A percentile compares a stretch with the other conserved stretches of the same genome.
phyloP scores from a whole-genome alignment of 768 basidiomycete species.

The Bullera alba region DNA sequence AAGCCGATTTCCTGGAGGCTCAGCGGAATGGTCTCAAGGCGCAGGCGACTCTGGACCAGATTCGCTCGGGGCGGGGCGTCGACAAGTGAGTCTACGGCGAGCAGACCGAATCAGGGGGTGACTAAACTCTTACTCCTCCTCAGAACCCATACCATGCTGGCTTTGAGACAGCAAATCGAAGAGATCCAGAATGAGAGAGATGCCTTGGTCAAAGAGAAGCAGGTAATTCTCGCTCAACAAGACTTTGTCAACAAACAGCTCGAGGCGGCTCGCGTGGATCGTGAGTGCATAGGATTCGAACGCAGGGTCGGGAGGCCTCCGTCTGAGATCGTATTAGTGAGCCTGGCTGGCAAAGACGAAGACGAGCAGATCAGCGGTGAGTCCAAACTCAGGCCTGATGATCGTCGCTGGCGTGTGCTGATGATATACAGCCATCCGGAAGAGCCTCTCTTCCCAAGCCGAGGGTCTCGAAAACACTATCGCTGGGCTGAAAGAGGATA shows the following conservation, averaged over 20 bases:
- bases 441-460: constrained; percentile 85
- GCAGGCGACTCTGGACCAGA: constrained; percentile 77
- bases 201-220: constrained; percentile 58
- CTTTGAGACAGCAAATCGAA: constrained; percentile 71
- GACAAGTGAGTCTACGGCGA: constrained; percentile 58
- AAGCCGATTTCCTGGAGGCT: constrained; percentile 73
- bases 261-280: constrained; percentile 45
- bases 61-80: constrained; percentile 72
- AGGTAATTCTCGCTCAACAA: constrained; percentile 64
- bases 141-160: constrained; percentile 54
- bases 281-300: background rate
- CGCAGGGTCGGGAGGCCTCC: background rate
- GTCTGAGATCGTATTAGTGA: constrained; percentile 53
- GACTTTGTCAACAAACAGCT: constrained; percentile 62
- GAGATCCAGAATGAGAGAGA: constrained; percentile 81
- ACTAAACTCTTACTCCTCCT: background rate
- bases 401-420: no score
- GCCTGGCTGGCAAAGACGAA: constrained; percentile 86
- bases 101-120: background rate
- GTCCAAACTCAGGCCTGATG: background rate
- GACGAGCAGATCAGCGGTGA: constrained; percentile 69
- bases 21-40: constrained; percentile 76
- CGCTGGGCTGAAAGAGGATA: constrained; percentile 58
- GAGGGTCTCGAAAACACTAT: constrained; percentile 65
- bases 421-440: constrained; percentile 54